These are phyloP conservation scores for Pseudopithomyces chartarum DNA, from an alignment of 2,329 filamentous ascomycete genomes.

Conservation along the genomic window DNA sequence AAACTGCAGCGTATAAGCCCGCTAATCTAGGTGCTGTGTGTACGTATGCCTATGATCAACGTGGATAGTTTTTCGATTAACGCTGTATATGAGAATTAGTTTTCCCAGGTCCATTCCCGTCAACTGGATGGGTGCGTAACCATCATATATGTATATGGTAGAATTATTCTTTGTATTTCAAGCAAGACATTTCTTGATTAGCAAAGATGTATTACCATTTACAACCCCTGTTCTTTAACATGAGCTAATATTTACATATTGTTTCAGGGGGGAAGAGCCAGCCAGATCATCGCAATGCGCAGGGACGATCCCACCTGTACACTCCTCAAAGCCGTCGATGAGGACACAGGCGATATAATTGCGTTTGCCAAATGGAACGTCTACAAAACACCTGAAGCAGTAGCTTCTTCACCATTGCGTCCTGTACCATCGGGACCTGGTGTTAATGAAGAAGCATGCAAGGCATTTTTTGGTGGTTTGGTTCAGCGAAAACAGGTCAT, in stretches of 20 bases:
- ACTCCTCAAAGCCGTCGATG: slow-evolving; percentile 32
- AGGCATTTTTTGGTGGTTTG: slow-evolving; percentile 28
- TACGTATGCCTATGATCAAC: too few relatives aligned
- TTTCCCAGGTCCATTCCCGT: slow-evolving; percentile 32
- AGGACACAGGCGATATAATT: slow-evolving; percentile 28
- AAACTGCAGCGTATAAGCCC: slow-evolving; percentile 24
- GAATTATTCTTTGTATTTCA: too few relatives aligned
- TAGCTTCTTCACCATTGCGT: slow-evolving; percentile 13
- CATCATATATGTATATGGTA: too few relatives aligned
- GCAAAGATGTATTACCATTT: too few relatives aligned
- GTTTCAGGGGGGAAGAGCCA: slow-evolving; percentile 1
- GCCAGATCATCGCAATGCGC: slow-evolving; percentile 15
- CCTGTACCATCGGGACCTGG: slow-evolving; percentile 21
- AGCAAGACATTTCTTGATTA: too few relatives aligned
- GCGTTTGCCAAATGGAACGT: slow-evolving; percentile 39
- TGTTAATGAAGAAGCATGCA: slow-evolving; percentile 29
- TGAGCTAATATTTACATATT: too few relatives aligned
- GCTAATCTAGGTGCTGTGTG: slow-evolving; percentile 8
- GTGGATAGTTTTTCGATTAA: too few relatives aligned
- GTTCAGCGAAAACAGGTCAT: slow-evolving; percentile 21
- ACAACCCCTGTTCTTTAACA: too few relatives aligned
- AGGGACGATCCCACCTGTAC: slow-evolving; percentile 16
- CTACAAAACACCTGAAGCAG: slow-evolving; percentile 23
- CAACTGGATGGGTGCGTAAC: slow-evolving; percentile 9
- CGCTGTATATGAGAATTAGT: slow-evolving; percentile 9